These are phyloP conservation scores for Zalaria obscura DNA, from an alignment of 2,329 filamentous ascomycete species.

Conservation along the genomic window DNA sequence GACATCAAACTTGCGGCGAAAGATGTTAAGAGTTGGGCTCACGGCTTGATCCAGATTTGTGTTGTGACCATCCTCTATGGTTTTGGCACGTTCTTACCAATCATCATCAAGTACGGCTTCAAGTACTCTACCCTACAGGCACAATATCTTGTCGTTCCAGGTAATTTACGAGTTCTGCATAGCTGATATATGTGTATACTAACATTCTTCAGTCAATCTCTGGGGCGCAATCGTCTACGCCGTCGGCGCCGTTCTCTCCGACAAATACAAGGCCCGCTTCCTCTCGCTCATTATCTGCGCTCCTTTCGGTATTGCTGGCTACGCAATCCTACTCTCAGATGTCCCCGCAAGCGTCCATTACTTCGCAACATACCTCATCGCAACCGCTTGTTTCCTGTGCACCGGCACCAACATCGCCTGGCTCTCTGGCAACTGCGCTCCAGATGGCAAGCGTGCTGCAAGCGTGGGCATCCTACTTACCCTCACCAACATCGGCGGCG, in stretches of 20 bases:
- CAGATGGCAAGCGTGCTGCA: slow-evolving; percentile 19
- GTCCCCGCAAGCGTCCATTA: slow-evolving; percentile 15
- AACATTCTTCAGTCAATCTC: slow-evolving; percentile 17
- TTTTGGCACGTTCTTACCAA: slow-evolving; percentile 27
- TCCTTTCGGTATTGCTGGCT: slow-evolving; percentile 17
- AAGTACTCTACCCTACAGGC: slow-evolving; percentile 24
- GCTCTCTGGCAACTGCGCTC: slow-evolving; percentile 18
- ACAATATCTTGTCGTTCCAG: slow-evolving; percentile 24
- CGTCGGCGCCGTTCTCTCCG: slow-evolving; percentile 23
- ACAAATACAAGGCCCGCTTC: slow-evolving; percentile 23
- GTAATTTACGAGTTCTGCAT: not conserved
- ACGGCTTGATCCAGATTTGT: slow-evolving; percentile 23
- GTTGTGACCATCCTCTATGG: slow-evolving; percentile 26
- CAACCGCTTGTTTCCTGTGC: slow-evolving; percentile 19
- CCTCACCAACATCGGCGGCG: slow-evolving; percentile 20
- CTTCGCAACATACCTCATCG: slow-evolving; percentile 19
- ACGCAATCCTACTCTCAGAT: slow-evolving; percentile 16
- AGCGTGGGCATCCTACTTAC: slow-evolving; percentile 17
- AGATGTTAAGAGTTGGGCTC: slow-evolving; percentile 19
- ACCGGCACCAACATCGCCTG: slow-evolving; percentile 20
- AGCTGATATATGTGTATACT: not conserved
- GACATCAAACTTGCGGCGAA: slow-evolving; percentile 19
- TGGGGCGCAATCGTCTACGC: slow-evolving; percentile 27
- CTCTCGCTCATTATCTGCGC: slow-evolving; percentile 19
- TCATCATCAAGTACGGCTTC: slow-evolving; percentile 27